phyloP scores from a whole-genome alignment of 106 monocot species.

The Acorus gramineus region DNA sequence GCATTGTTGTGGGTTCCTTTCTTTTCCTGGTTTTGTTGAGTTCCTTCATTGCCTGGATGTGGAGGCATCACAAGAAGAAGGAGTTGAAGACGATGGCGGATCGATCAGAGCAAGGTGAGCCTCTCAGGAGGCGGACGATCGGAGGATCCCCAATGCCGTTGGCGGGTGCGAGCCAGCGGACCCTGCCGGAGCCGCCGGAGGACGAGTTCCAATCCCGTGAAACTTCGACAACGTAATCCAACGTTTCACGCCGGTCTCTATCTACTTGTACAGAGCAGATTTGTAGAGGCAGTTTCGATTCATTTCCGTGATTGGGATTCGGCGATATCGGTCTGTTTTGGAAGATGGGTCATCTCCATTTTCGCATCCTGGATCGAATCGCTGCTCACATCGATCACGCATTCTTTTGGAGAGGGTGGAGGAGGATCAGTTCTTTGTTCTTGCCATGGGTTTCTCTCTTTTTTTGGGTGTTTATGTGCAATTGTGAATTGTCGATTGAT shows the following conservation, averaged over 20 bases:
- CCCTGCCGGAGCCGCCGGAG: slow-evolving; percentile 20
- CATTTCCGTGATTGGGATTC: background rate
- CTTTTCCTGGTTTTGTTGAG: slow-evolving; percentile 31
- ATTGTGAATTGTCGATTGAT: background rate
- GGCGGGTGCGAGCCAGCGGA: slow-evolving; percentile 38
- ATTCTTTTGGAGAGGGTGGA: slow-evolving; percentile 10
- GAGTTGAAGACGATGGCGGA: slow-evolving; percentile 43
- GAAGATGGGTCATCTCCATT: background rate
- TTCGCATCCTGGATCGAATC: too few relatives aligned
- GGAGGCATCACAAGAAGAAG: slow-evolving; percentile 17
- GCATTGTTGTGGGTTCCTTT: slow-evolving; percentile 27
- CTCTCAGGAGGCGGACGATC: slow-evolving; percentile 29
- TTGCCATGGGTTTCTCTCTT: background rate
- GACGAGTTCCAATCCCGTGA: too few relatives aligned
- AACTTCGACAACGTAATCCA: too few relatives aligned
- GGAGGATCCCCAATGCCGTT: slow-evolving; percentile 50
- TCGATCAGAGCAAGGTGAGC: slow-evolving; percentile 37
- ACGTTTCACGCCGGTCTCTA: too few relatives aligned
- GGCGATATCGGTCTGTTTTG: background rate
- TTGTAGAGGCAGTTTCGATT: too few relatives aligned
- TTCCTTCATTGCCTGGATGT: slow-evolving; percentile 22
- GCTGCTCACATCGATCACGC: background rate
- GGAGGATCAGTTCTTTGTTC: background rate
- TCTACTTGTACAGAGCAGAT: too few relatives aligned
- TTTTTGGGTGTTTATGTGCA: background rate